These are phyloP conservation scores for Trichoderma reesei DNA, from an alignment of 495 filamentous ascomycete genomes.

Conservation along the genomic window DNA sequence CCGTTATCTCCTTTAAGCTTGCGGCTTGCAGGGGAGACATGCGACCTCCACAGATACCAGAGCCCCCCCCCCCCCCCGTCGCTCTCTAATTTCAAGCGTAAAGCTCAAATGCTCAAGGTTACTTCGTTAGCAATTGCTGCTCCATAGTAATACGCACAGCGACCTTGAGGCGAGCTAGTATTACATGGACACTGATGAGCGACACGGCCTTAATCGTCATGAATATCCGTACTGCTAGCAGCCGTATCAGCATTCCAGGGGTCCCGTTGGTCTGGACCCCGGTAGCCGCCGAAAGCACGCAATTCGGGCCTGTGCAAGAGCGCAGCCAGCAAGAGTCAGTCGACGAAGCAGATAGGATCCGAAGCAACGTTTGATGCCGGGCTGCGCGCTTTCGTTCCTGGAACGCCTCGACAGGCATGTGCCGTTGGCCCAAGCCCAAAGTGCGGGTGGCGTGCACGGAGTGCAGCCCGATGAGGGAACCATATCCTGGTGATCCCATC, in stretches of 20 bases:
- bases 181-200: background rate
- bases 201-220: background rate
- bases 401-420: background rate
- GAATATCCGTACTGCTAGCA: background rate
- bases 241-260: background rate
- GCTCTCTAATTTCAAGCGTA: background rate
- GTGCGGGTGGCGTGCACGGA: background rate
- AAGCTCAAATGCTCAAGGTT: background rate
- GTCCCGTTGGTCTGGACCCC: background rate
- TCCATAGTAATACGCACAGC: background rate
- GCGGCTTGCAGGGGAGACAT: background rate
- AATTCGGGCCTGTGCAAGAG: background rate
- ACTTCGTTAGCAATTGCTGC: background rate
- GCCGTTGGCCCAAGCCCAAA: background rate
- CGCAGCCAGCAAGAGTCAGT: background rate
- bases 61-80: background rate
- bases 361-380: background rate
- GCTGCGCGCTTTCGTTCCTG: background rate
- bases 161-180: background rate
- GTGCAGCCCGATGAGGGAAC: background rate
- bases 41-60: background rate
- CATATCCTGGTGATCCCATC: background rate
- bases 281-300: slow-evolving; percentile 6
- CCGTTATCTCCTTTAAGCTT: background rate
- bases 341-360: background rate